Evolutionary conservation across 805 yeast species (phyloP).

Genomic region (Candida berthetii): DNA sequence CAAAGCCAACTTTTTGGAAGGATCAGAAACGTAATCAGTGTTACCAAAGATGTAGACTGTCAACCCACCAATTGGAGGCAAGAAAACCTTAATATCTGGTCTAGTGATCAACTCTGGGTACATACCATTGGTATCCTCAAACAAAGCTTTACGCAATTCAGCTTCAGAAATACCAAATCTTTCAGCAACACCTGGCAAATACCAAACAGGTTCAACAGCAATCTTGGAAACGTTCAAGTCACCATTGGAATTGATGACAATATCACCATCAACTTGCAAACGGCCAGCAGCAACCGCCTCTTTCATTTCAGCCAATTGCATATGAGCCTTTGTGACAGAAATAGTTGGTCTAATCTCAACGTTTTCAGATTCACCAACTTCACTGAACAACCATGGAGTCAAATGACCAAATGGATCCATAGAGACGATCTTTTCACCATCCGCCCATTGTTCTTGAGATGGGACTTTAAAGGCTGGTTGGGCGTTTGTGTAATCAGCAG

Average conservation of each 20-base stretch:
- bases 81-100: constrained; percentile 57
- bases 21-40: constrained; percentile 46
- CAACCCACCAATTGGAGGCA: constrained; percentile 66
- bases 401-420: constrained; percentile 65
- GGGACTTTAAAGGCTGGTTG: constrained; percentile 54
- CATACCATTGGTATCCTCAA: constrained; percentile 68
- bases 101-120: constrained; percentile 65
- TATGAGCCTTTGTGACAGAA: constrained; percentile 60
- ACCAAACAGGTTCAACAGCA: constrained; percentile 71
- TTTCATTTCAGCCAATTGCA: constrained; percentile 52
- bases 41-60: constrained; percentile 65
- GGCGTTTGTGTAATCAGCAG: constrained; percentile 57
- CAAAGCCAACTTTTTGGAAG: constrained; percentile 43
- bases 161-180: constrained; percentile 52
- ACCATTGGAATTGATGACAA: constrained; percentile 54
- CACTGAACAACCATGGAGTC: constrained; percentile 52
- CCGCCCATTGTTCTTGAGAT: constrained; percentile 52
- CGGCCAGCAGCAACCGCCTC: constrained; percentile 50
- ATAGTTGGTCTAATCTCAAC: constrained; percentile 60
- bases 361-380: constrained; percentile 34
- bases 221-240: constrained; percentile 57
- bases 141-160: constrained; percentile 51
- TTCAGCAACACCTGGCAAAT: constrained; percentile 62
- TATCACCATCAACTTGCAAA: constrained; percentile 50
- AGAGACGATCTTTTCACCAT: constrained; percentile 50